These are phyloP conservation scores for Conoideocrella luteorostrata DNA, from an alignment of 2,329 filamentous ascomycete species.

Conservation along the genomic window DNA sequence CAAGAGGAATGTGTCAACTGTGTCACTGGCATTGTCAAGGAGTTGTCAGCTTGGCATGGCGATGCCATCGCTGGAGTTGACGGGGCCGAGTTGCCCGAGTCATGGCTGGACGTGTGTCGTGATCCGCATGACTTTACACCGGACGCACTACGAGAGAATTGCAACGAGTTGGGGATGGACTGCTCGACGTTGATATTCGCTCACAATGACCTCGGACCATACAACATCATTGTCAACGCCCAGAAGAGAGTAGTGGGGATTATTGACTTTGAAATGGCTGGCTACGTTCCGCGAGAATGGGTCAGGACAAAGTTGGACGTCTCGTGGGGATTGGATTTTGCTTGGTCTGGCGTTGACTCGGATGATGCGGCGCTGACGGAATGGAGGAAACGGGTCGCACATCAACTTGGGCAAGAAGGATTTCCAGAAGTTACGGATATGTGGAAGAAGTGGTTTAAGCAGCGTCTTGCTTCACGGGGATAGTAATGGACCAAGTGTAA, in stretches of 20 bases:
- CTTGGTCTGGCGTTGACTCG: too few relatives aligned
- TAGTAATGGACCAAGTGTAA: too few relatives aligned
- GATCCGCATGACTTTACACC: constrained; percentile 10
- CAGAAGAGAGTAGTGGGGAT: constrained; percentile 11
- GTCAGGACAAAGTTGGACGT: constrained; percentile 1
- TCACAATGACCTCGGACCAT: constrained; percentile 15
- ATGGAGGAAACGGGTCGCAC: neutral
- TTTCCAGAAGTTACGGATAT: neutral
- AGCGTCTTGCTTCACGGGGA: too few relatives aligned
- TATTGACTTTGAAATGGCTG: constrained; percentile 16
- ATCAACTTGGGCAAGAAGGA: neutral
- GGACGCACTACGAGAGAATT: constrained; percentile 11
- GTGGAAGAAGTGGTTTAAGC: neutral
- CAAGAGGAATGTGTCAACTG: constrained; percentile 15
- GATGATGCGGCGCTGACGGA: neutral
- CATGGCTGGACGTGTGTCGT: constrained; percentile 9
- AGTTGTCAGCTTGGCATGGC: constrained; percentile 8
- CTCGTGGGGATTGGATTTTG: neutral
- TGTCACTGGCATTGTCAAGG: constrained; percentile 13
- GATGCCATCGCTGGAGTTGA: constrained; percentile 12
- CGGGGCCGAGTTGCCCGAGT: constrained; percentile 10
- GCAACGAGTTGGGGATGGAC: constrained; percentile 14
- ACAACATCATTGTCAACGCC: constrained; percentile 11
- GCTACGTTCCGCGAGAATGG: constrained; percentile 13
- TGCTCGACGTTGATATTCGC: constrained; percentile 13